Evolutionary conservation across 2,329 filamentous ascomycete genomes (phyloP), one percentile per base, ranked within the genome.

Genomic region (Fusarium goolgardi): DNA sequence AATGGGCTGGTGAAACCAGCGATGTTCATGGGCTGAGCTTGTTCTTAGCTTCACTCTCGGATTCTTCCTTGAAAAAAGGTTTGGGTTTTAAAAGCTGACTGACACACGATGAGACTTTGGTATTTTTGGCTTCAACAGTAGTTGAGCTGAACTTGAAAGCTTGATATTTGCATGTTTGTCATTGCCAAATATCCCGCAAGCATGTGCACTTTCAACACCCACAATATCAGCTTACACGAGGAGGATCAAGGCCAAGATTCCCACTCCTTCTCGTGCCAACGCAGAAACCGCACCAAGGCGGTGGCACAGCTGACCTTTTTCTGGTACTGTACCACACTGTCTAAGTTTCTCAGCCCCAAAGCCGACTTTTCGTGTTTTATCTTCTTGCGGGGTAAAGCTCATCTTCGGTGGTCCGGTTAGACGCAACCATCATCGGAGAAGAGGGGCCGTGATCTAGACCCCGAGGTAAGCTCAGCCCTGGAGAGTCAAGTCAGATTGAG

Each of bases 241-340:
- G 15, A 69, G 54, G 65, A 65, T 47, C 7, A 7, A 25, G 31
- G 25, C 41, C 50, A 61, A 44, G 41, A 18, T 5, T 39, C 6
- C 32, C 16, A 37, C 29, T 6, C 9, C 21, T 20, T 15, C 12
- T 27, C 8, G 4, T 50, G 45, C 27, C 55, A 56, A 41, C 46
- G 21, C 54, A 46, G 20, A 54, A 53, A 47, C 18, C 35, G 23
- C 40, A 51, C 27, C 35, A 44, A 12, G 18, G 60, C 29, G 34
- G 63, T 65, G 59, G 60, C 46, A 65, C 65, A 67, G 59, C 29
- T 69, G 65, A 67, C 55, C 50, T 52, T 25, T 23, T 49, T 40
- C 47, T 39, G n/a, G n/a, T 20, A 8, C 35, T 27, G 23, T 51
- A 51, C 18, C 35, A 47, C 34, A 5, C 8, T 23, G 21, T 13